These are phyloP conservation scores for Penicillium sp. DNA, from an alignment of 2,329 filamentous ascomycete genomes.

Conservation along the genomic window DNA sequence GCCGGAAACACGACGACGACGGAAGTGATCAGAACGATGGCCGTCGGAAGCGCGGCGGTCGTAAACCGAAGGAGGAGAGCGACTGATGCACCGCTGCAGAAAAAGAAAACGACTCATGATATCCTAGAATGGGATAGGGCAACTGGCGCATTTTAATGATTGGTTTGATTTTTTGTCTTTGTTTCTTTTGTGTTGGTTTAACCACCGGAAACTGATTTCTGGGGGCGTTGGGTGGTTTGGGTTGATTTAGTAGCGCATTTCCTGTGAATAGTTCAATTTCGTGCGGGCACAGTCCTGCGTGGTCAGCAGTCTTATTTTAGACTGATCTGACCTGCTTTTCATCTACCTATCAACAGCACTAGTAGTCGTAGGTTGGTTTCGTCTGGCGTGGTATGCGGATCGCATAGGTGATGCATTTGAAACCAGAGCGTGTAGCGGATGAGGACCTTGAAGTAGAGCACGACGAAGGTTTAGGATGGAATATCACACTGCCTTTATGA, in stretches of 20 bases:
- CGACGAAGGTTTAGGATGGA: too few relatives aligned
- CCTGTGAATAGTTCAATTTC: conserved; percentile 25
- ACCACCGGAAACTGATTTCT: neutral
- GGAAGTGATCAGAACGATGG: conserved; percentile 49
- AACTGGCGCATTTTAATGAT: conserved; percentile 20
- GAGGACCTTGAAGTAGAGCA: too few relatives aligned
- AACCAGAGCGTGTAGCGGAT: too few relatives aligned
- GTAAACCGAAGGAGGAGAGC: conserved; percentile 43
- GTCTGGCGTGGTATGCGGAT: too few relatives aligned
- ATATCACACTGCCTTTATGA: neutral
- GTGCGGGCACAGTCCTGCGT: conserved; percentile 2
- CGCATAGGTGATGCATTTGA: too few relatives aligned
- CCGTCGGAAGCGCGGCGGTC: conserved; percentile 47
- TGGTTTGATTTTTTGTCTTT: conserved; percentile 1
- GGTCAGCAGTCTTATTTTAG: neutral
- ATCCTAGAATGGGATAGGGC: conserved; percentile 22
- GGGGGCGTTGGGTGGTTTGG: conserved; percentile 16
- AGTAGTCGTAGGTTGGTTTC: neutral
- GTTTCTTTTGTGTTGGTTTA: conserved; percentile 5
- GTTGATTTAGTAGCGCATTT: conserved; percentile 24
- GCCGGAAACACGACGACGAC: conserved; percentile 45
- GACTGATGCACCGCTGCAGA: conserved; percentile 24
- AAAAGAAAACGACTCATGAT: conserved; percentile 21
- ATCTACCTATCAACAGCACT: neutral
- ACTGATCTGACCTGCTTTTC: neutral